Conservation (phyloP, 129 eudicot genomes). For the Deinandra increscens region DNA sequence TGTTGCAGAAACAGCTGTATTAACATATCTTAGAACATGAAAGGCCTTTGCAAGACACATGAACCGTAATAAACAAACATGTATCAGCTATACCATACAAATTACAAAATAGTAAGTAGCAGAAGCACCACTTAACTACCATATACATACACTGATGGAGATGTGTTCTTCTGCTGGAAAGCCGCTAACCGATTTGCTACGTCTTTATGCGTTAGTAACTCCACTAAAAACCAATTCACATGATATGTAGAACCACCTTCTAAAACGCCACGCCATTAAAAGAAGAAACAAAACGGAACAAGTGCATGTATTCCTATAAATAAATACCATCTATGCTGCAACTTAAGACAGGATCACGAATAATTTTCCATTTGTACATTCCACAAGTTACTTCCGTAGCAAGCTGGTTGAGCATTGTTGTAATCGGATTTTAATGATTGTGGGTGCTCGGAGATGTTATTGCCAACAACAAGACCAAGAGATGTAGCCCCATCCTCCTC, state of each 20-base stretch:
- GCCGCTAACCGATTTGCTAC: background rate
- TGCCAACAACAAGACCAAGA: conserved; percentile 76
- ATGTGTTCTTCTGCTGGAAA: background rate
- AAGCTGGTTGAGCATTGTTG: conserved; percentile 31
- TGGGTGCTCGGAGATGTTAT: background rate
- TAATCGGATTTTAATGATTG: conserved; percentile 26
- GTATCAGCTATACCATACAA: no score
- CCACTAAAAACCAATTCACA: background rate
- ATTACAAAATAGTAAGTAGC: background rate
- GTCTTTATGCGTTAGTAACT: background rate
- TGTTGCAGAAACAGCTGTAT: no score
- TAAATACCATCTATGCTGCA: background rate
- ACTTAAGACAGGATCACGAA: background rate
- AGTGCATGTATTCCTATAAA: background rate
- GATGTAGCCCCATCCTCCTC: conserved; percentile 27
- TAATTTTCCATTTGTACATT: background rate
- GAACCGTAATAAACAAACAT: no score
- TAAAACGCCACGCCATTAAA: background rate
- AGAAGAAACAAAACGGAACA: background rate
- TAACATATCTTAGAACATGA: no score
- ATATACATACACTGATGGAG: background rate
- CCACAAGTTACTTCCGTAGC: conserved; percentile 30
- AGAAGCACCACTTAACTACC: no score
- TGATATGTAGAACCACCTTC: no score
- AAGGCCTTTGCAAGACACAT: no score